Conservation (phyloP, 2,329 filamentous ascomycete species). For the Chalaropsis thielavioides region DNA sequence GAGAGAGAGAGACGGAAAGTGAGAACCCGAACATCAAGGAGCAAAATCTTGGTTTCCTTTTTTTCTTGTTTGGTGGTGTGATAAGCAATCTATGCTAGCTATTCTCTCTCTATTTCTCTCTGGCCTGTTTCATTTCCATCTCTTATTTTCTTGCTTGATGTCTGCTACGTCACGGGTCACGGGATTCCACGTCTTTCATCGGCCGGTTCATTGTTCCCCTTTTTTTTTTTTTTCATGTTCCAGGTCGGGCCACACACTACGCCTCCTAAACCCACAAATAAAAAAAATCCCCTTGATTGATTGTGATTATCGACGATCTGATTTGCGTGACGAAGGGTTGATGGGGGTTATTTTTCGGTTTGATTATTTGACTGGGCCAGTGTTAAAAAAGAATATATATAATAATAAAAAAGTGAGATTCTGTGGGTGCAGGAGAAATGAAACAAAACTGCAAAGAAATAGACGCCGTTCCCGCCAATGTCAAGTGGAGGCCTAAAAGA, state of each 20-base stretch:
- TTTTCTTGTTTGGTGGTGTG: too few relatives aligned
- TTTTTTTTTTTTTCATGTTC: not conserved
- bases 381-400: too few relatives aligned
- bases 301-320: slow-evolving; percentile 7
- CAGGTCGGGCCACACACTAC: not conserved
- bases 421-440: not conserved
- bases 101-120: too few relatives aligned
- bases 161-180: not conserved
- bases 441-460: not conserved
- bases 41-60: too few relatives aligned
- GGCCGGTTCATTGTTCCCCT: not conserved
- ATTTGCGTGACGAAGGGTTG: not conserved
- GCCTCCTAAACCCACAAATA: slow-evolving; percentile 7
- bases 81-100: too few relatives aligned
- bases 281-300: slow-evolving; percentile 5
- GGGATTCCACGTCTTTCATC: not conserved
- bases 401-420: too few relatives aligned
- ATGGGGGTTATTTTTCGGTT: not conserved
- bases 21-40: too few relatives aligned
- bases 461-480: too few relatives aligned
- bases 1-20: too few relatives aligned
- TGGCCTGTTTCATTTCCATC: not conserved
- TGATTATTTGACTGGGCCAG: too few relatives aligned
- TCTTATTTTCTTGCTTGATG: not conserved
- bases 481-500: too few relatives aligned